Evolutionary conservation across 257 asterid species (phyloP), one percentile per base, ranked within the genome.

Genomic region (Ilex asprella): DNA sequence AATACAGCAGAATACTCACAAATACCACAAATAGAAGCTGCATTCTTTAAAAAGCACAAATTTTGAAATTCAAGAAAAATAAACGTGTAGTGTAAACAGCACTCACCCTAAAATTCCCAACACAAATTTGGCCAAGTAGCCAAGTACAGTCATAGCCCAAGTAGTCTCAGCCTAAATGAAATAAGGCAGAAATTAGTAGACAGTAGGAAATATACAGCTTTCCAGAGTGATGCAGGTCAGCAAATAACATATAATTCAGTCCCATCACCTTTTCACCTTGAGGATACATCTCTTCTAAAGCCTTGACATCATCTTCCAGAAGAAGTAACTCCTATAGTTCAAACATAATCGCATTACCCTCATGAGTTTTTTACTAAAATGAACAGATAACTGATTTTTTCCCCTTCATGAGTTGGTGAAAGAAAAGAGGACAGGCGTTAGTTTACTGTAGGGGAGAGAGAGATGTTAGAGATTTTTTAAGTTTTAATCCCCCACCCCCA

Each of bases 91-190:
- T 51, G 7, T 12, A 64, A 64, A 57, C 56, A 72, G 39, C 66
- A 58, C 83, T 58, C 82, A 89, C 99, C 99, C 99, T n/a, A 93
- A 43, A 70, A 93, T 76, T 57, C 99, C 99, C 58, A 93, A 77
- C 27, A 93, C 79, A 75, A 93, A 80, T 75, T 93, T 89, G 60
- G 91, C 97, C 61, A 93, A 79, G 79, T 93, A 93, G 70, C 99
- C 94, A 31, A 93, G 95, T 59, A 93, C 94, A 10, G 97, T 89
- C 95, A 93, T 75, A 67, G 99, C 97, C 99, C 99, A 93, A 66
- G 84, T 59, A 68, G 99, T 72, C 81, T 93, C 99, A 61, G 99
- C 99, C 99, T 93, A 87, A 68, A 83, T 64, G 61, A 60, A 16
- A 7, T 29, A 50, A 27, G 47, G 12, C 13, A 63, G 39, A 31